phyloP scores from a whole-genome alignment of 306 rosid genomes.

The Citrullus colocynthis region DNA sequence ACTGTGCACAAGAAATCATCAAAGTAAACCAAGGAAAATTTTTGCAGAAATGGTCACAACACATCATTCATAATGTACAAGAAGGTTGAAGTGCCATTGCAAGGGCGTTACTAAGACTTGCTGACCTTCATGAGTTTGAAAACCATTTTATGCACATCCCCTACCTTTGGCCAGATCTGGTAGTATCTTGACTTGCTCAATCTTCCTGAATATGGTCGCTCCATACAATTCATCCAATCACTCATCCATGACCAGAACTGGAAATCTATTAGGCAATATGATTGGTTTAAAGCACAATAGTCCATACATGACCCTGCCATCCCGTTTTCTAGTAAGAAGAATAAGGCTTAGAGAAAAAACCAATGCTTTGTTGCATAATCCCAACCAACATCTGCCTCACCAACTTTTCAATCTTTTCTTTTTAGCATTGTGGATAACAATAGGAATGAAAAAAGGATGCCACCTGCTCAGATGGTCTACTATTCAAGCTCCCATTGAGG shows the following conservation, averaged over 20 bases:
- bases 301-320: neutral
- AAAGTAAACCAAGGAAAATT: neutral
- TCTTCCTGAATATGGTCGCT: neutral
- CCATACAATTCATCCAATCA: neutral
- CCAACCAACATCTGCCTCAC: neutral
- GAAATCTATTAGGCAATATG: neutral
- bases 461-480: no score
- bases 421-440: neutral
- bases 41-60: neutral
- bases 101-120: neutral
- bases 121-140: neutral
- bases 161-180: neutral
- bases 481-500: no score
- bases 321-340: neutral
- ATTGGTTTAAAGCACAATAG: neutral
- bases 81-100: neutral
- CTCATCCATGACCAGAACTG: neutral
- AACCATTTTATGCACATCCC: neutral
- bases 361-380: neutral
- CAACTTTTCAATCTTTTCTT: neutral
- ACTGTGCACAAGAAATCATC: neutral
- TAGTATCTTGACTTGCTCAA: neutral
- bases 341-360: neutral
- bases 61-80: neutral
- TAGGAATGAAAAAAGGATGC: neutral